Evolutionary conservation across 441 rosid species (phyloP).

Genomic region (Arabidopsis lyrata): DNA sequence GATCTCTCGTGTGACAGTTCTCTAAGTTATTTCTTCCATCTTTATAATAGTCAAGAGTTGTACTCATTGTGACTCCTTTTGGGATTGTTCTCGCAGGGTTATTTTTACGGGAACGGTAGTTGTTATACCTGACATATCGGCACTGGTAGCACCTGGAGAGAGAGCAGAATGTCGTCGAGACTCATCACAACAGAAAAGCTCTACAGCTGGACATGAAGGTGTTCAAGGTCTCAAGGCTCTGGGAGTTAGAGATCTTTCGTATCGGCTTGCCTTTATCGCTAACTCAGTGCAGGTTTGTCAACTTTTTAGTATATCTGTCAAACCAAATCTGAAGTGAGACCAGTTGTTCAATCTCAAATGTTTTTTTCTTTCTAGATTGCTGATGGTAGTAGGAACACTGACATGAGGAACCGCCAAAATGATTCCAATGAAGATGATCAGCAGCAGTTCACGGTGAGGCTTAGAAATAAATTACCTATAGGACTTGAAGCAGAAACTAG

Average conservation of each 20-base stretch:
- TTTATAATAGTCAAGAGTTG: slow-evolving; percentile 8
- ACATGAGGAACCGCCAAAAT: slow-evolving; percentile 85
- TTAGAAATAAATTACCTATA: background rate
- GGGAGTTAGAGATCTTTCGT: slow-evolving; percentile 96
- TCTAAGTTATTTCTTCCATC: background rate
- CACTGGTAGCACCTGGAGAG: slow-evolving; percentile 96
- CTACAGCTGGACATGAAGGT: slow-evolving; percentile 81
- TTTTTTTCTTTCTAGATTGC: slow-evolving; percentile 57
- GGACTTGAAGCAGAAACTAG: background rate
- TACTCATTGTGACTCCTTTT: slow-evolving; percentile 11
- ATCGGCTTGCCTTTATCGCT: slow-evolving; percentile 93
- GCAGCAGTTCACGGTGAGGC: slow-evolving; percentile 76
- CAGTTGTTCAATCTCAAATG: slow-evolving; percentile 12
- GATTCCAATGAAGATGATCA: slow-evolving; percentile 85
- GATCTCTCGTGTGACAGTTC: slow-evolving; percentile 16
- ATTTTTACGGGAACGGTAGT: slow-evolving; percentile 91
- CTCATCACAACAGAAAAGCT: slow-evolving; percentile 69
- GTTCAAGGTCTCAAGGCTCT: slow-evolving; percentile 85
- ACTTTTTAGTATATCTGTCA: background rate
- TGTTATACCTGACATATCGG: slow-evolving; percentile 92
- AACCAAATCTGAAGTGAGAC: background rate
- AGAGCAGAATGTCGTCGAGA: slow-evolving; percentile 91
- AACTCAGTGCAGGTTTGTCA: slow-evolving; percentile 92
- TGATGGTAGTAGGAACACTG: slow-evolving; percentile 83
- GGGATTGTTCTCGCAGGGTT: slow-evolving; percentile 59